These are phyloP conservation scores for Phytopythium sindhum DNA, from an alignment of 352 stramenopile species.

Conservation along the genomic window DNA sequence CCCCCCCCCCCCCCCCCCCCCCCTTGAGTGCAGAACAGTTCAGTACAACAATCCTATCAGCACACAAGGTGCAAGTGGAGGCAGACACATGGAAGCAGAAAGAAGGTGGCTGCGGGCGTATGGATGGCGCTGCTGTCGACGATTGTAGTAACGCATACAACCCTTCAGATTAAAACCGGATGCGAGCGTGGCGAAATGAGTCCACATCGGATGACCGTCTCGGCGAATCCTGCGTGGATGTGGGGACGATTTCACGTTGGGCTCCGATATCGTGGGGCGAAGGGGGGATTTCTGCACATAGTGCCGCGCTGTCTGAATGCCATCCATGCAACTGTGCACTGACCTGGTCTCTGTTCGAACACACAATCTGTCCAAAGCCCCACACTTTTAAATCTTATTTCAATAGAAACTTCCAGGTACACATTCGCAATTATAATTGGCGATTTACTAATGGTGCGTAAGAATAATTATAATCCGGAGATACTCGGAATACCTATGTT, in stretches of 20 bases:
- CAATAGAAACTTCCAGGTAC: no score
- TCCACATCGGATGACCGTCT: slow-evolving; percentile 4
- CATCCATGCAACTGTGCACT: slow-evolving; percentile 2
- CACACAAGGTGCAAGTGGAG: neutral
- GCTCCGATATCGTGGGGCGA: neutral
- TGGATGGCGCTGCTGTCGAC: neutral
- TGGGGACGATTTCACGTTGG: neutral
- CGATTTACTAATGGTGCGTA: no score
- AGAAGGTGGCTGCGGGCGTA: neutral
- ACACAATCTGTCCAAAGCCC: neutral
- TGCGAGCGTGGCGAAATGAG: neutral
- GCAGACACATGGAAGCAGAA: neutral
- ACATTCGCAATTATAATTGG: no score
- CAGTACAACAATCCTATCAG: no score
- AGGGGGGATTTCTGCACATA: no score
- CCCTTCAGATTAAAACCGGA: neutral
- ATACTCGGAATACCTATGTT: no score
- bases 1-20: no score
- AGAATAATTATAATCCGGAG: no score
- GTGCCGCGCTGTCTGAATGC: neutral
- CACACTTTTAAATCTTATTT: no score
- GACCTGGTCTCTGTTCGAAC: neutral
- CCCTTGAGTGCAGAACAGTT: no score
- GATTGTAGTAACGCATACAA: neutral
- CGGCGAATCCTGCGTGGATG: neutral